Evolutionary conservation across 768 basidiomycete genomes (phyloP), one percentile per base, ranked within the genome.

Genomic region (Tulasnella sp.): DNA sequence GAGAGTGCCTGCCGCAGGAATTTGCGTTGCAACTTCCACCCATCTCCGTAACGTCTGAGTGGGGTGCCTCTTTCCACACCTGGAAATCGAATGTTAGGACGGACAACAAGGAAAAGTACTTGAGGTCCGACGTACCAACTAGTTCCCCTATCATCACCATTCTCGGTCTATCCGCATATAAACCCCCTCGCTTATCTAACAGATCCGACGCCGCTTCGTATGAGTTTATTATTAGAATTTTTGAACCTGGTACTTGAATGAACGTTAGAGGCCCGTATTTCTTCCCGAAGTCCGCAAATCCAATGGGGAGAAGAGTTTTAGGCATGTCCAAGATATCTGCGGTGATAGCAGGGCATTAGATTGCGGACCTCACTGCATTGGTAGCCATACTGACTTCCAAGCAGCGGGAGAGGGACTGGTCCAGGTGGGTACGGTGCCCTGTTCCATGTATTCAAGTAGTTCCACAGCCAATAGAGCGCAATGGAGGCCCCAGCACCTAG

Each of bases 151-250:
- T 60, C 58, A 60, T 60, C 22, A 60, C 58, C 58, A 60, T 60
- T 22, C 58, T 60, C 44, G 82, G 82, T 22, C 82, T 81, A 28
- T 80, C 83, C 60, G 79, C 75, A 72, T 82, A 83, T 7, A 82
- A 37, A 16, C 41, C 50, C 22, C 81, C 78, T 8, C 80, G 72
- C 73, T 83, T 82, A n/a, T 82, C 82, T 22, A 83, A 64, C 7
- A 83, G 80, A 46, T 82, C 82, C 34, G 42, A 41, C 20, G 81
- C 82, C 24, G 76, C 82, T 54, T 81, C 34, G 24, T 75, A 72
- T 0, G 69, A 41, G 76, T 77, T 81, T n/a, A 82, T 64, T 40
- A 81, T 50, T 18, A 82, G 9, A 18, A 78, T 75, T 11, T 79
- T 46, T 28, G 72, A 72, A 14, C 82, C 77, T 11, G 73, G 28